Evolutionary conservation across 192 early-diverging fungal genomes (phyloP).

Genomic region (Podochytrium sp.): DNA sequence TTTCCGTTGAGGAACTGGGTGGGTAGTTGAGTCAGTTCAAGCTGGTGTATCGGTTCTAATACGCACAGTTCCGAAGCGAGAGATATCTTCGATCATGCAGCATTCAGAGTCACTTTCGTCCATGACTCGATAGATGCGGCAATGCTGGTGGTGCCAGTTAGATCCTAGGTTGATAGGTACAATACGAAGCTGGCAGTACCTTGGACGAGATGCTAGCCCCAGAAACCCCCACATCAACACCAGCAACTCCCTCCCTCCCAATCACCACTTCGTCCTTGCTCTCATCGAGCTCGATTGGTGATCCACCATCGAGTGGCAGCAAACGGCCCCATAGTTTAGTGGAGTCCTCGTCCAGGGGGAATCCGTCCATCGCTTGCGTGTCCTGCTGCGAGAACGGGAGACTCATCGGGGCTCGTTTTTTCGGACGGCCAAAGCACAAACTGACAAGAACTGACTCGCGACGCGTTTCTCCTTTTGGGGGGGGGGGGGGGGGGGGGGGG

Average conservation of each 20-base stretch:
- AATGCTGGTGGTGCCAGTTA: not conserved
- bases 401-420: too few relatives aligned
- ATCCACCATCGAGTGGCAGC: not conserved
- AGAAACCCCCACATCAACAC: not conserved
- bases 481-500: too few relatives aligned
- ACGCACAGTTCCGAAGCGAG: slow-evolving; percentile 7
- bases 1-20: slow-evolving; percentile 24
- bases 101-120: not conserved
- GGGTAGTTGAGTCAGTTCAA: not conserved
- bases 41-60: not conserved
- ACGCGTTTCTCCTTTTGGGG: too few relatives aligned
- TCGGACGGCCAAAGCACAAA: too few relatives aligned
- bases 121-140: not conserved
- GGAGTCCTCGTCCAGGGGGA: not conserved
- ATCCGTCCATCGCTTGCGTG: not conserved
- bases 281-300: not conserved
- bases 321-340: not conserved
- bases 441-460: too few relatives aligned
- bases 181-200: not conserved
- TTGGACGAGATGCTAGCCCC: not conserved
- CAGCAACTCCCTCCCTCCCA: not conserved
- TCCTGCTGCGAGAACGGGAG: too few relatives aligned
- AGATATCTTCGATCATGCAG: slow-evolving; percentile 28
- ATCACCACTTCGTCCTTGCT: not conserved
- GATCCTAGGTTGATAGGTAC: not conserved